Conservation (phyloP, 2,329 filamentous ascomycete species). For the Didymella sp. region DNA sequence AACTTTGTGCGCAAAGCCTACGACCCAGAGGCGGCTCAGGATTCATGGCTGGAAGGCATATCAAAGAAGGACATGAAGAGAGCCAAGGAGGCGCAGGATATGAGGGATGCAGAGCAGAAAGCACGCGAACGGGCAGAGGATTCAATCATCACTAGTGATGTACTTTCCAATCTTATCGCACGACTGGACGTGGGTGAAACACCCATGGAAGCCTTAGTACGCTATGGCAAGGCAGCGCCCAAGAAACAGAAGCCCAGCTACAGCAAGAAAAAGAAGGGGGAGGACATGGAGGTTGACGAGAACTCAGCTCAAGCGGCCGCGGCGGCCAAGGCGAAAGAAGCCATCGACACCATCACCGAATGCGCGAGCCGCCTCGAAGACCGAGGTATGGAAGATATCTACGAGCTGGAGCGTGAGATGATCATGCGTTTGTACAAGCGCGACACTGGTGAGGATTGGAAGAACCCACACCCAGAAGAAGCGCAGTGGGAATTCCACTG, state of each 20-base stretch:
- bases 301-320: conserved; percentile 68
- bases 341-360: conserved; percentile 83
- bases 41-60: conserved; percentile 89
- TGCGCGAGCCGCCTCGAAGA: conserved; percentile 87
- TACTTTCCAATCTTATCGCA: conserved; percentile 75
- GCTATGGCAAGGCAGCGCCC: conserved; percentile 71
- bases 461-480: conserved; percentile 56
- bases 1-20: conserved; percentile 90
- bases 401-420: conserved; percentile 84
- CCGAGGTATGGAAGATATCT: conserved; percentile 86
- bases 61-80: conserved; percentile 93
- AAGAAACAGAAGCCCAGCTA: conserved; percentile 58
- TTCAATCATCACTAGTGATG: conserved; percentile 72
- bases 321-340: conserved; percentile 72
- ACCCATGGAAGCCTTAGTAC: conserved; percentile 82
- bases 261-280: conserved; percentile 52
- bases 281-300: conserved; percentile 74
- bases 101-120: conserved; percentile 77
- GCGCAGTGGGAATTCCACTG: conserved; percentile 89
- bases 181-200: conserved; percentile 83
- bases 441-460: conserved; percentile 89
- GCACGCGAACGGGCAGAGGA: conserved; percentile 77
- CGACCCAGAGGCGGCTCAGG: conserved; percentile 89
- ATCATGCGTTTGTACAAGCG: conserved; percentile 82
- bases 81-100: conserved; percentile 86